Conservation (phyloP, 2,329 filamentous ascomycete genomes). For the Calonectria pauciramosa region DNA sequence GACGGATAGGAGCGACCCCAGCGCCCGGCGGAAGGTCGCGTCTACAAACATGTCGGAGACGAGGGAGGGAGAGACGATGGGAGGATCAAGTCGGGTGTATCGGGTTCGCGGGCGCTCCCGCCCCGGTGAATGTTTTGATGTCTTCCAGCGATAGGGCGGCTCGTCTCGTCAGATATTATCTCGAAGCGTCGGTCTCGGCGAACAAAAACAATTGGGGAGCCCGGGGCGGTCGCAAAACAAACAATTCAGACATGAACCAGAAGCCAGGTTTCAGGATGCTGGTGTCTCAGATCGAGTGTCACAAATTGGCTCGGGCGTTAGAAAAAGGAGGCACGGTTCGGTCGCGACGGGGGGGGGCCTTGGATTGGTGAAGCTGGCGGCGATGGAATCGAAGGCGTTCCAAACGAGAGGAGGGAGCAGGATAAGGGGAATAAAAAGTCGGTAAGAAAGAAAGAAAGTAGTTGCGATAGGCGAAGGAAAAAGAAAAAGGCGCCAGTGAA, state of each 20-base stretch:
- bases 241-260: constrained; percentile 22
- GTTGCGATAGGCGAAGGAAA: not conserved
- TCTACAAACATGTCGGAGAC: constrained; percentile 32
- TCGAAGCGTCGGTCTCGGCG: not conserved
- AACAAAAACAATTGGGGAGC: constrained; percentile 9
- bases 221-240: constrained; percentile 14
- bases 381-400: not conserved
- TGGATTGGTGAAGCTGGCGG: not conserved
- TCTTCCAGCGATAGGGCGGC: constrained; percentile 4
- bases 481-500: not conserved
- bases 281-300: constrained; percentile 34
- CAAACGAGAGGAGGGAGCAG: not conserved
- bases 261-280: constrained; percentile 29
- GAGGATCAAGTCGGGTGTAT: constrained; percentile 32
- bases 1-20: constrained; percentile 35
- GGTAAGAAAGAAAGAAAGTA: not conserved
- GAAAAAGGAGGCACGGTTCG: constrained; percentile 17
- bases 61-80: not conserved
- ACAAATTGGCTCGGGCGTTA: constrained; percentile 22
- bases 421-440: not conserved
- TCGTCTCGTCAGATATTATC: constrained; percentile 25
- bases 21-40: constrained; percentile 12
- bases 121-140: constrained; percentile 31
- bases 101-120: constrained; percentile 45
- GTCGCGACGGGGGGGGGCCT: constrained; percentile 16